These are phyloP conservation scores for Peterozyma xylosa DNA, from an alignment of 805 yeast genomes.

Conservation along the genomic window DNA sequence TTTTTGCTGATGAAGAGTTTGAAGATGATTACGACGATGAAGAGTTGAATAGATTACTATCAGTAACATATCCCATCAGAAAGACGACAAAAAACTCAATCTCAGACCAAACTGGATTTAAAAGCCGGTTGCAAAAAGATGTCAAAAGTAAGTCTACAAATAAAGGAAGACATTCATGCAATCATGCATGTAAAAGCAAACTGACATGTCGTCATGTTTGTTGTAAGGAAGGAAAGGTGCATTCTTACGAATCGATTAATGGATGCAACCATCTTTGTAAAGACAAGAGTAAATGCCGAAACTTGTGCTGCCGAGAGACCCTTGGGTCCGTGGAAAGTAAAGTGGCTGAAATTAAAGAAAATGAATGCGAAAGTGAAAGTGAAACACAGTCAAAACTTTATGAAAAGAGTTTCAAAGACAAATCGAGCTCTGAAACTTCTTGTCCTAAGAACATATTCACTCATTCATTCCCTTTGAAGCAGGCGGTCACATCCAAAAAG, in stretches of 20 bases:
- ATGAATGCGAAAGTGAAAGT: not conserved
- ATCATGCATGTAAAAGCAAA: slow-evolving; percentile 33
- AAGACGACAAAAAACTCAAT: not conserved
- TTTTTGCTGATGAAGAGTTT: slow-evolving; percentile 20
- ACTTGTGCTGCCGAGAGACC: slow-evolving; percentile 13
- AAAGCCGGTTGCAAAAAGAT: not conserved
- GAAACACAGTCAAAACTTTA: too few relatives aligned
- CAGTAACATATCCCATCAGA: slow-evolving; percentile 4
- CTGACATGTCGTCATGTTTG: slow-evolving; percentile 36
- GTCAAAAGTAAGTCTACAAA: slow-evolving; percentile 10
- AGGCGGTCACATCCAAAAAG: not conserved
- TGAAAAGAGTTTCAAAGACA: too few relatives aligned
- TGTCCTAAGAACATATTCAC: too few relatives aligned
- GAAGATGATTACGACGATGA: slow-evolving; percentile 16
- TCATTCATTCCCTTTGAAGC: too few relatives aligned
- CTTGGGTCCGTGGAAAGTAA: not conserved
- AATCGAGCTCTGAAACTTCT: too few relatives aligned
- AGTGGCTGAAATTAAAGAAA: not conserved
- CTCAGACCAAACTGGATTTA: slow-evolving; percentile 1
- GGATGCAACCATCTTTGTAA: slow-evolving; percentile 30
- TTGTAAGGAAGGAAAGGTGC: slow-evolving; percentile 31
- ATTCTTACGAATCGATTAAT: not conserved
- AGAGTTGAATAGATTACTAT: slow-evolving; percentile 6
- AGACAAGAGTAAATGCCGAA: slow-evolving; percentile 31
- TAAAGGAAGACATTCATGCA: slow-evolving; percentile 29